These are phyloP conservation scores for Casuarina equisetifolia DNA, from an alignment of 306 rosid genomes.

Conservation along the genomic window DNA sequence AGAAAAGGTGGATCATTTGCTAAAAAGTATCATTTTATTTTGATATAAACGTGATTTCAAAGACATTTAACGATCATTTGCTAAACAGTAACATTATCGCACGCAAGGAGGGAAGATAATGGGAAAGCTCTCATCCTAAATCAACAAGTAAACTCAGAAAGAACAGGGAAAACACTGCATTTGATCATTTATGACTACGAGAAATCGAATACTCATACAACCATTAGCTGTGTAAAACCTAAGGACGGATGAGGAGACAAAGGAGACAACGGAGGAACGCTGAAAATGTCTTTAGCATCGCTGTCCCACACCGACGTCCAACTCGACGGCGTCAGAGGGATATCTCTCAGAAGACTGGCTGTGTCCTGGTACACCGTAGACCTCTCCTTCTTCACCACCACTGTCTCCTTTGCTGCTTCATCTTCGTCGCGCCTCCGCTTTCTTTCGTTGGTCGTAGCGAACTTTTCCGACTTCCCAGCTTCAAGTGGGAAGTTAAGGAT, in stretches of 20 bases:
- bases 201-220: constrained; percentile 30
- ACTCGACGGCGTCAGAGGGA: constrained; percentile 79
- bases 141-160: too few relatives aligned
- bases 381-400: constrained; percentile 55
- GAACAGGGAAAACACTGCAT: too few relatives aligned
- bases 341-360: constrained; percentile 24
- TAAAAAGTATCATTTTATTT: too few relatives aligned
- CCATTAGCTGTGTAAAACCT: constrained; percentile 65
- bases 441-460: constrained; percentile 4
- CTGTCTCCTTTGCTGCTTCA: constrained; percentile 23
- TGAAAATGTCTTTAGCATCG: constrained; percentile 56
- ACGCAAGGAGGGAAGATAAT: too few relatives aligned
- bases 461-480: constrained; percentile 21
- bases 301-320: constrained; percentile 64
- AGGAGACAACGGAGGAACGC: constrained; percentile 76
- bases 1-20: too few relatives aligned
- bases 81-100: too few relatives aligned
- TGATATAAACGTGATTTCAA: too few relatives aligned
- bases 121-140: too few relatives aligned
- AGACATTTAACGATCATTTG: too few relatives aligned
- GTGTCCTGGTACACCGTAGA: constrained; percentile 22
- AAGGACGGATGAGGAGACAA: constrained; percentile 64
- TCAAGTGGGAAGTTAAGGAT: constrained; percentile 80
- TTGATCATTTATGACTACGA: too few relatives aligned
- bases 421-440: constrained; percentile 50